Evolutionary conservation across 345 rosid genomes (phyloP).

Genomic region (Gossypium bickii): DNA sequence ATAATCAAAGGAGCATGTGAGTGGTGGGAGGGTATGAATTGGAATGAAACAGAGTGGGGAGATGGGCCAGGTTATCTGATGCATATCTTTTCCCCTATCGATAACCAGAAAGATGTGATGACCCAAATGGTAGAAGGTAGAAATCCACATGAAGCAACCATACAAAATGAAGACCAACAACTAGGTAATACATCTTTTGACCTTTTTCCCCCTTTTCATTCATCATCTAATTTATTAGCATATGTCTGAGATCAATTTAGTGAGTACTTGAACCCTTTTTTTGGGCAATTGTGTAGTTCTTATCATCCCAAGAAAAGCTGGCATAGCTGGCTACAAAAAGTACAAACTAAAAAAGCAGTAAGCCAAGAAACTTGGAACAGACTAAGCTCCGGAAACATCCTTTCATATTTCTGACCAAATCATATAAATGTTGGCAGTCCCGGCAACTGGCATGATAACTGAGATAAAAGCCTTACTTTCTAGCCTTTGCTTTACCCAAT

Average conservation of each 20-base stretch:
- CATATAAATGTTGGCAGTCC: background rate
- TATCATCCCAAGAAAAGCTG: background rate
- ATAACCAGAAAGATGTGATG: slow-evolving; percentile 10
- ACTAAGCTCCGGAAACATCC: background rate
- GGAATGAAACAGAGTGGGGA: slow-evolving; percentile 16
- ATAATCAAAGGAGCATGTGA: slow-evolving; percentile 11
- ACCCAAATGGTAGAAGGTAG: slow-evolving; percentile 1
- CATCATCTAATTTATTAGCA: background rate
- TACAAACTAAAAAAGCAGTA: background rate
- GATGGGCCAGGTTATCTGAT: slow-evolving; percentile 4
- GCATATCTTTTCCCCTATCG: slow-evolving; percentile 4
- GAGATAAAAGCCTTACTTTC: background rate
- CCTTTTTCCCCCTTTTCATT: background rate
- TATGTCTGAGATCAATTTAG: background rate
- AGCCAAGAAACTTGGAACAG: background rate
- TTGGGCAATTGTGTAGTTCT: background rate
- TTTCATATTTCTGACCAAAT: background rate
- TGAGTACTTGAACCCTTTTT: background rate
- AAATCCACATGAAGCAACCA: background rate
- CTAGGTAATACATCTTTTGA: background rate
- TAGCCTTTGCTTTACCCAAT: background rate
- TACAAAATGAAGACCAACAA: background rate
- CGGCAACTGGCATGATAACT: background rate
- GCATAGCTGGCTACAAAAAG: background rate
- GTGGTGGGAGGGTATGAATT: slow-evolving; percentile 19